These are phyloP conservation scores for Neurospora sp. DNA, from an alignment of 495 filamentous ascomycete genomes.

Conservation along the genomic window DNA sequence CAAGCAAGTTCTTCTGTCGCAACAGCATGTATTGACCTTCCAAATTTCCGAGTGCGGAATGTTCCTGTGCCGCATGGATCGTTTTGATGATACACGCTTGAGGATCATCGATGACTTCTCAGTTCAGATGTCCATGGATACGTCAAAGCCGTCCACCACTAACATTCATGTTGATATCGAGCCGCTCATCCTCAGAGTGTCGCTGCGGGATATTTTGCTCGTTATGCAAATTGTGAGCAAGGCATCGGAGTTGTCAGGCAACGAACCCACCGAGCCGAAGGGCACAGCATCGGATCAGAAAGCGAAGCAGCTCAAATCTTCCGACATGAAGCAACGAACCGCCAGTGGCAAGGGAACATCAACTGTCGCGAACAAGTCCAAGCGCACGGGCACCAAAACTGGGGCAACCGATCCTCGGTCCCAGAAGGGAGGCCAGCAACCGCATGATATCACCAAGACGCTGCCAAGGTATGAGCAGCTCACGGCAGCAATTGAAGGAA, in stretches of 20 bases:
- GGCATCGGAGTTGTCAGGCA: slow-evolving; percentile 74
- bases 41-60: slow-evolving; percentile 91
- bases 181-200: slow-evolving; percentile 84
- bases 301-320: slow-evolving; percentile 54
- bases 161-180: slow-evolving; percentile 82
- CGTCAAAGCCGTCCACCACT: slow-evolving; percentile 55
- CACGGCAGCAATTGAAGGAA: slow-evolving; percentile 72
- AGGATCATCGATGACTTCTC: slow-evolving; percentile 95
- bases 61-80: slow-evolving; percentile 98
- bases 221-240: slow-evolving; percentile 88
- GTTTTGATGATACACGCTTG: slow-evolving; percentile 74
- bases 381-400: slow-evolving; percentile 7
- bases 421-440: slow-evolving; percentile 8
- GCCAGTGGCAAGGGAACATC: slow-evolving; percentile 53
- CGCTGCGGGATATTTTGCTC: slow-evolving; percentile 86
- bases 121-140: slow-evolving; percentile 80
- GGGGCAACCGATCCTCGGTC: not conserved
- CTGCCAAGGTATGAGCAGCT: slow-evolving; percentile 60
- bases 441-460: slow-evolving; percentile 26
- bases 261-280: slow-evolving; percentile 34
- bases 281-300: slow-evolving; percentile 38
- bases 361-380: slow-evolving; percentile 38
- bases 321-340: slow-evolving; percentile 49
- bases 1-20: slow-evolving; percentile 84
- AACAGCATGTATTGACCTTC: slow-evolving; percentile 87